Evolutionary conservation across 345 rosid species (phyloP).

Genomic region (Citrus cavaleriei): DNA sequence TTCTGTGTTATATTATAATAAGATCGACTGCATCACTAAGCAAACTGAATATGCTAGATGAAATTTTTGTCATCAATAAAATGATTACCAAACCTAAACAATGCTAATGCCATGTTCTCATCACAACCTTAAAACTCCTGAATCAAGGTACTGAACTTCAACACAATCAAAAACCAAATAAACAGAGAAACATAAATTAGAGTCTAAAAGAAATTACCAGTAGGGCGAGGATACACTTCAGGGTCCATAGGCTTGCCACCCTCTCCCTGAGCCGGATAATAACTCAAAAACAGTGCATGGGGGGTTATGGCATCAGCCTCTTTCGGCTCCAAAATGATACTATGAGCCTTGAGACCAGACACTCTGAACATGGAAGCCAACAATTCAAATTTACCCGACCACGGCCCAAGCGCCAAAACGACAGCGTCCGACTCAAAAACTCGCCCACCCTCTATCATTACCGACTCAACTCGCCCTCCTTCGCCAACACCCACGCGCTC

Average conservation of each 20-base stretch:
- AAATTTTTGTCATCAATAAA: not conserved
- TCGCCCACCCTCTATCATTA: slow-evolving; percentile 58
- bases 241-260: slow-evolving; percentile 72
- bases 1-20: not conserved
- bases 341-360: slow-evolving; percentile 75
- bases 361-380: slow-evolving; percentile 60
- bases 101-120: not conserved
- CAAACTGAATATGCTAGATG: too few species aligned
- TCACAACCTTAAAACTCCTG: not conserved
- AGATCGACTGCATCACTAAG: not conserved
- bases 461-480: slow-evolving; percentile 49
- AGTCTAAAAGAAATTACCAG: slow-evolving; percentile 30
- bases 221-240: slow-evolving; percentile 79
- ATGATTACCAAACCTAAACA: not conserved
- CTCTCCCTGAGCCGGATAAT: slow-evolving; percentile 40
- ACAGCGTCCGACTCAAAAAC: slow-evolving; percentile 58
- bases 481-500: slow-evolving; percentile 47
- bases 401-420: slow-evolving; percentile 81
- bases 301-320: slow-evolving; percentile 56
- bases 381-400: slow-evolving; percentile 72
- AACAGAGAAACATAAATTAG: not conserved
- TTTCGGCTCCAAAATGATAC: slow-evolving; percentile 71
- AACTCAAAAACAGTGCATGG: slow-evolving; percentile 68
- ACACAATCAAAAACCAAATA: not conserved
- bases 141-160: not conserved